phyloP scores from a whole-genome alignment of 2,329 filamentous ascomycete genomes.

The Lecanicillium sp. region DNA sequence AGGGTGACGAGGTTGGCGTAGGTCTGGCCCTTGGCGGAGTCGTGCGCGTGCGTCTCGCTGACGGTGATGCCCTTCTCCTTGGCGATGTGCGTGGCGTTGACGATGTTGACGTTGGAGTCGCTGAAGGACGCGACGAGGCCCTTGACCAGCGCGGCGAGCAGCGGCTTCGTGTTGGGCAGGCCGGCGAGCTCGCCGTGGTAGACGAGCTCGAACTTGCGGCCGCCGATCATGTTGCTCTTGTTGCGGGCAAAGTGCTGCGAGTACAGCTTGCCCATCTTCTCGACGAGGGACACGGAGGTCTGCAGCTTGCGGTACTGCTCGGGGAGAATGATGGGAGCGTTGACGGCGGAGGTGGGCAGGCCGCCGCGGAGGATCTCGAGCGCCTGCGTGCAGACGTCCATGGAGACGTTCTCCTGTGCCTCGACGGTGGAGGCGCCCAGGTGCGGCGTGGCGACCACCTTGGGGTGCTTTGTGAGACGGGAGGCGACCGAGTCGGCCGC shows the following conservation, averaged over 20 bases:
- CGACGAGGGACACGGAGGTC: constrained; percentile 68
- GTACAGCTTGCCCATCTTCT: constrained; percentile 74
- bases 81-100: constrained; percentile 71
- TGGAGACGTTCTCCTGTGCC: constrained; percentile 77
- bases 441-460: constrained; percentile 73
- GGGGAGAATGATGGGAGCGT: constrained; percentile 73
- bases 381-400: constrained; percentile 78
- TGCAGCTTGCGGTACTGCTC: constrained; percentile 74
- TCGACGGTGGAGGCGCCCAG: constrained; percentile 74
- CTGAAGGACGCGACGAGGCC: constrained; percentile 66
- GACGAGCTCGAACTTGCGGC: constrained; percentile 66
- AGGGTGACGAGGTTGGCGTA: constrained; percentile 69
- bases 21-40: constrained; percentile 49
- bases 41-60: constrained; percentile 63
- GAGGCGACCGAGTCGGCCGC: constrained; percentile 48
- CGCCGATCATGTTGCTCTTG: constrained; percentile 43
- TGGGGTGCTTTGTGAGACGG: constrained; percentile 60
- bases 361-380: constrained; percentile 66
- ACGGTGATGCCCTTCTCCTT: constrained; percentile 72
- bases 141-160: constrained; percentile 74
- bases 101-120: constrained; percentile 69
- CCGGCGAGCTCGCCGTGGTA: constrained; percentile 70
- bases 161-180: constrained; percentile 68
- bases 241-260: constrained; percentile 62
- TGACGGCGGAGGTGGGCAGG: constrained; percentile 70